These are phyloP conservation scores for Pseudonitzschia multiseries DNA, from an alignment of 108 stramenopile genomes.

Conservation along the genomic window DNA sequence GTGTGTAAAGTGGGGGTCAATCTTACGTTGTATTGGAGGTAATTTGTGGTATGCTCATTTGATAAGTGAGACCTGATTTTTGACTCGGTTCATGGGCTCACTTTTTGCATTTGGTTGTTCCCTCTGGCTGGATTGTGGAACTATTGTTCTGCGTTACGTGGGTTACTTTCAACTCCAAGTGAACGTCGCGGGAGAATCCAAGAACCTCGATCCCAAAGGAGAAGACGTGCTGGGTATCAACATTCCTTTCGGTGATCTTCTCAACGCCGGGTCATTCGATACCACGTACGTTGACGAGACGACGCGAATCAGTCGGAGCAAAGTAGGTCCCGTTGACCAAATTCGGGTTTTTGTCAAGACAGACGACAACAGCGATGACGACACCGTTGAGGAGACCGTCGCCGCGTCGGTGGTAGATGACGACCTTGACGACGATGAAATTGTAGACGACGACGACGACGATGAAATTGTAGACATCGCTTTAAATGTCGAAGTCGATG, in stretches of 20 bases:
- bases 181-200: conserved; percentile 70
- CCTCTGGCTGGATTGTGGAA: conserved; percentile 8
- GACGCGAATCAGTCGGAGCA: conserved; percentile 65
- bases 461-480: neutral
- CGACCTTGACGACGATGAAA: conserved; percentile 36
- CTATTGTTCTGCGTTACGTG: neutral
- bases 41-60: too few relatives aligned
- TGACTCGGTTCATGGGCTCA: too few relatives aligned
- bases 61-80: too few relatives aligned
- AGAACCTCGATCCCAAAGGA: conserved; percentile 60
- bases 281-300: conserved; percentile 74
- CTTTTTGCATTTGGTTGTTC: neutral
- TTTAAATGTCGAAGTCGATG: neutral
- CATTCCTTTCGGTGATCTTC: conserved; percentile 60
- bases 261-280: conserved; percentile 65
- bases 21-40: too few relatives aligned
- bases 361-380: conserved; percentile 33
- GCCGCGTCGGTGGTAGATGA: conserved; percentile 21
- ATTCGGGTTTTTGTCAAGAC: conserved; percentile 67
- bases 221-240: conserved; percentile 68
- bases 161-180: conserved; percentile 23
- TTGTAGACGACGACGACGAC: conserved; percentile 16
- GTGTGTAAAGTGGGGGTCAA: too few relatives aligned
- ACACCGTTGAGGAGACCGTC: conserved; percentile 24
- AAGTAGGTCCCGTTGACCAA: conserved; percentile 62